These are phyloP conservation scores for Diaporthe sp. DNA, from an alignment of 2,329 filamentous ascomycete species.

Conservation along the genomic window DNA sequence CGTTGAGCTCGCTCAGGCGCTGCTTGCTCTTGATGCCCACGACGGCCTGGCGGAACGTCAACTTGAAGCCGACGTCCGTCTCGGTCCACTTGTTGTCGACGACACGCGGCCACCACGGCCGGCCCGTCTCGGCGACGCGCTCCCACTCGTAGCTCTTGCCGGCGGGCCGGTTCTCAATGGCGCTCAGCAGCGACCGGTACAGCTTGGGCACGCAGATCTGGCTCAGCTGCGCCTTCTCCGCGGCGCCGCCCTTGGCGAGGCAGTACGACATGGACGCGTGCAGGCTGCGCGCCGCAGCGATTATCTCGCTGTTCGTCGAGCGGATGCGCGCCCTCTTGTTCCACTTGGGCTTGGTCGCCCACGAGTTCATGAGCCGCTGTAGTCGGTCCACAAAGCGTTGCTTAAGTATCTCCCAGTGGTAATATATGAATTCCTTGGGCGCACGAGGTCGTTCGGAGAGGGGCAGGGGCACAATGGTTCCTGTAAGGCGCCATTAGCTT, in stretches of 20 bases:
- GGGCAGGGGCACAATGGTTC: constrained; percentile 63
- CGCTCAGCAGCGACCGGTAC: constrained; percentile 62
- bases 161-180: constrained; percentile 65
- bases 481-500: constrained; percentile 47
- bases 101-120: constrained; percentile 60
- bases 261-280: constrained; percentile 73
- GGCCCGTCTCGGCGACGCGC: constrained; percentile 63
- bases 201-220: constrained; percentile 68
- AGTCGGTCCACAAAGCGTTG: constrained; percentile 54
- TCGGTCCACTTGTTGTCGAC: constrained; percentile 63
- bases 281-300: constrained; percentile 69
- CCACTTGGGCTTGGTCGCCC: constrained; percentile 53
- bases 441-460: constrained; percentile 51
- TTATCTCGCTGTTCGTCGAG: constrained; percentile 55
- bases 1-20: constrained; percentile 60
- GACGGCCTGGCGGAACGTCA: constrained; percentile 70
- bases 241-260: constrained; percentile 64
- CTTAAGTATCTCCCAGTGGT: constrained; percentile 55
- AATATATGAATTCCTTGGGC: constrained; percentile 49
- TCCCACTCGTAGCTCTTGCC: constrained; percentile 66
- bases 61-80: constrained; percentile 38
- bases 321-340: constrained; percentile 52
- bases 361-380: constrained; percentile 54
- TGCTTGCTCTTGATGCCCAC: constrained; percentile 72
- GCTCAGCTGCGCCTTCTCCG: constrained; percentile 63